These are phyloP conservation scores for Scutellaria baicalensis DNA, from an alignment of 257 asterid species.

Conservation along the genomic window DNA sequence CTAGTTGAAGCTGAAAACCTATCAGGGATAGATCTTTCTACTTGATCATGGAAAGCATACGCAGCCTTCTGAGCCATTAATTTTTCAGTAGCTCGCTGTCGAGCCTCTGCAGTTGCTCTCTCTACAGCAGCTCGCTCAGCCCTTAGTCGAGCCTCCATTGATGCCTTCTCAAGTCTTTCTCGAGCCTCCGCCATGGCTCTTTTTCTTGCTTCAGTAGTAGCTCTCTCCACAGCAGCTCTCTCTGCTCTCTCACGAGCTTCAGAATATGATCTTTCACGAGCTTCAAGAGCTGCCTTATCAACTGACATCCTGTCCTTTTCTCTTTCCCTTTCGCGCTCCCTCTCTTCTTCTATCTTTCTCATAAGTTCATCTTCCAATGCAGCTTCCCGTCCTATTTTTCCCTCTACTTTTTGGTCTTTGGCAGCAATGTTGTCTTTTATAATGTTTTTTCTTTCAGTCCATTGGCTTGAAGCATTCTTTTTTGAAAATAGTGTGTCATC, in stretches of 20 bases:
- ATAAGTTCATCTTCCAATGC: constrained; percentile 43
- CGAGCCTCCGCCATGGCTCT: constrained; percentile 53
- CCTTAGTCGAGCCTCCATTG: constrained; percentile 59
- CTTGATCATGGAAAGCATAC: constrained; percentile 28
- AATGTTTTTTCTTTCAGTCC: constrained; percentile 31
- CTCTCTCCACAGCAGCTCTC: constrained; percentile 60
- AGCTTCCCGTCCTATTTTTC: constrained; percentile 42
- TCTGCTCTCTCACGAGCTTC: constrained; percentile 66
- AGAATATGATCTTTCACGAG: constrained; percentile 53
- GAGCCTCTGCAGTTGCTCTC: constrained; percentile 84
- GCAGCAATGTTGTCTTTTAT: constrained; percentile 24
- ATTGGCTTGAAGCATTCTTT: constrained; percentile 26
- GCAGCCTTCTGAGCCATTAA: constrained; percentile 47
- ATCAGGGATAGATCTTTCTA: constrained; percentile 44
- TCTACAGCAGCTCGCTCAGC: constrained; percentile 82
- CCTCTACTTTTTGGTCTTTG: constrained; percentile 31
- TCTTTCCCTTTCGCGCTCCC: constrained; percentile 92
- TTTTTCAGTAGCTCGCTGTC: constrained; percentile 71
- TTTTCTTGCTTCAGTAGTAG: constrained; percentile 57
- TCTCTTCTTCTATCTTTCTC: constrained; percentile 72
- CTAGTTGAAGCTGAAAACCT: constrained; percentile 47
- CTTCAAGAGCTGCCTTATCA: constrained; percentile 54
- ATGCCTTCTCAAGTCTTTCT: constrained; percentile 62
- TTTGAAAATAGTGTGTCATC: constrained; percentile 19
- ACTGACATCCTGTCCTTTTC: constrained; percentile 94